Percentiles rank a stretch among this genome's conserved stretches.
These are phyloP conservation scores for Phytopythium cucurbitacearum DNA, from an alignment of 352 stramenopile species.

Conservation along the genomic window DNA sequence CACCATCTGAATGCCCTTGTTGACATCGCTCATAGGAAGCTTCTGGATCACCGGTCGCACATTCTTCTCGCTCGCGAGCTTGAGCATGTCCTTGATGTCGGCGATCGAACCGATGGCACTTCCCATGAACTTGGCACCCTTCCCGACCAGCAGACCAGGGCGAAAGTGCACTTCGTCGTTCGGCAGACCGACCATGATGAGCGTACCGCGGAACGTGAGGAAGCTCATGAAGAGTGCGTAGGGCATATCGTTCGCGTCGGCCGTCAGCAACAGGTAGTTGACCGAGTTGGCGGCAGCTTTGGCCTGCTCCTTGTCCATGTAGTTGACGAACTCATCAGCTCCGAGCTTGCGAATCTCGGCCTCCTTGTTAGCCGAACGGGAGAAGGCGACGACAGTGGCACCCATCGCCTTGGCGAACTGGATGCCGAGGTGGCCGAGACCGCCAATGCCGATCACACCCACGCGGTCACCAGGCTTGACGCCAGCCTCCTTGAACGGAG, in stretches of 20 bases:
- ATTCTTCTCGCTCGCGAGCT: conserved; percentile 65
- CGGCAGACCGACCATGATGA: conserved; percentile 61
- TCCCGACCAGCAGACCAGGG: conserved; percentile 34
- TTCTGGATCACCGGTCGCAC: conserved; percentile 45
- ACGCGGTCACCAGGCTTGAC: conserved; percentile 48
- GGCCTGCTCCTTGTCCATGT: conserved; percentile 34
- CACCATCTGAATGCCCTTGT: conserved; percentile 31
- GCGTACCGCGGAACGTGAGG: conserved; percentile 47
- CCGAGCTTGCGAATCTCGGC: conserved; percentile 35
- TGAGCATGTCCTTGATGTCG: conserved; percentile 81
- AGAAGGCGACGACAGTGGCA: conserved; percentile 47
- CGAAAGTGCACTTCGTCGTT: conserved; percentile 45
- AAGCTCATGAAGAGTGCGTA: conserved; percentile 42
- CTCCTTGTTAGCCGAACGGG: conserved; percentile 48
- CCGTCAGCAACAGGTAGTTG: conserved; percentile 66
- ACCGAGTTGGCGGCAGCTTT: conserved; percentile 18
- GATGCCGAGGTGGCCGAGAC: conserved; percentile 79
- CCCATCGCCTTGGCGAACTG: conserved; percentile 75
- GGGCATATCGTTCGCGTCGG: conserved; percentile 42
- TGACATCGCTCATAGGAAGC: conserved; percentile 34
- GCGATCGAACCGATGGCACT: conserved; percentile 61
- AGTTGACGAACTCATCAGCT: conserved; percentile 54
- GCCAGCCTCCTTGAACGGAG: conserved; percentile 49
- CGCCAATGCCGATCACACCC: conserved; percentile 77
- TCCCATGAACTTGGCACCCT: conserved; percentile 39